Evolutionary conservation across 2,329 filamentous ascomycete genomes (phyloP).

Genomic region (Trematosphaeria pertusa): DNA sequence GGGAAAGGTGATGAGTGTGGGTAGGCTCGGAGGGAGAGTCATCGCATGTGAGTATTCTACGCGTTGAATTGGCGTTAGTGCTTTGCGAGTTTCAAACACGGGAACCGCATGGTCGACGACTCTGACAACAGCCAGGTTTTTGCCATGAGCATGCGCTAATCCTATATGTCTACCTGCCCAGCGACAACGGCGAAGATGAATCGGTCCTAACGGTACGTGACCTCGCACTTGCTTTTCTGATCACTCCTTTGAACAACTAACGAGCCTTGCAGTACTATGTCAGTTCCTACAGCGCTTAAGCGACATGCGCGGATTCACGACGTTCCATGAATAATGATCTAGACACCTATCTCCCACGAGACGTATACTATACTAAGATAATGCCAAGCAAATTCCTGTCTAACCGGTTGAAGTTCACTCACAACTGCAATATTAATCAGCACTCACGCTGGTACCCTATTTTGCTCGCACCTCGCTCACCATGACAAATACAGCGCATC

Average conservation of each 20-base stretch:
- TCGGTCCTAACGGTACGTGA: conserved; percentile 74
- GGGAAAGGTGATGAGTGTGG: conserved; percentile 92
- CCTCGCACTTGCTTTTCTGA: not conserved
- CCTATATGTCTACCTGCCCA: conserved; percentile 80
- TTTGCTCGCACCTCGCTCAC: too few relatives aligned
- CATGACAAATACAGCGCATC: too few relatives aligned
- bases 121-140: conserved; percentile 60
- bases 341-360: conserved; percentile 10
- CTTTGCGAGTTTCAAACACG: too few relatives aligned
- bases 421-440: too few relatives aligned
- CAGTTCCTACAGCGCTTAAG: conserved; percentile 59
- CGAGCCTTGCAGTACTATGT: conserved; percentile 61
- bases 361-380: conserved; percentile 2
- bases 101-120: not conserved
- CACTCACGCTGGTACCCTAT: too few relatives aligned
- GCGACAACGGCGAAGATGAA: conserved; percentile 73
- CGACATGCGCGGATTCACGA: conserved; percentile 2
- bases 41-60: conserved; percentile 76
- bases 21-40: conserved; percentile 84
- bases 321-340: conserved; percentile 9
- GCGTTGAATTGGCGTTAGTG: too few relatives aligned
- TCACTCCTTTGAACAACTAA: conserved; percentile 14
- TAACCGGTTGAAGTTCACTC: too few relatives aligned
- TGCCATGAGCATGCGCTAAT: conserved; percentile 81
- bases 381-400: not conserved